Percentiles rank a stretch among this genome's conserved stretches.
phyloP scores from a whole-genome alignment of 352 stramenopile genomes.

The Globisporangium apiculatum region DNA sequence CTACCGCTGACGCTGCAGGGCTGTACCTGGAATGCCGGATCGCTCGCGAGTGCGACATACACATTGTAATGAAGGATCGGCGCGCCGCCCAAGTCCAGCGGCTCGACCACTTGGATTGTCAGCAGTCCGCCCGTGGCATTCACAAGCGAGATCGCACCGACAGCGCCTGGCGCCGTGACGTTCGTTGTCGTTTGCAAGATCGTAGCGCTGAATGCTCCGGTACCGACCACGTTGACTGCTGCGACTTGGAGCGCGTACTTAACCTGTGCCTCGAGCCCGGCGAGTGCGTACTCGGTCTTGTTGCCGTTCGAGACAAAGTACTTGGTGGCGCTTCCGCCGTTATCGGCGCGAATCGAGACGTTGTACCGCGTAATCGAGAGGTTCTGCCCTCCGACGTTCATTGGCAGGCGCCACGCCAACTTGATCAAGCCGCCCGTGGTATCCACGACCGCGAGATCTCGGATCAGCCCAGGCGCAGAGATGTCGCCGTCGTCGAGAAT shows the following conservation, averaged over 20 bases:
- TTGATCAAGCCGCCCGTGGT: slow-evolving; percentile 41
- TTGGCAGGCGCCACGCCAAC: slow-evolving; percentile 30
- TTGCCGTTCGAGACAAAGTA: slow-evolving; percentile 26
- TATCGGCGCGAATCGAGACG: slow-evolving; percentile 12
- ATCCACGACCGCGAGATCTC: slow-evolving; percentile 7
- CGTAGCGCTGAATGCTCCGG: slow-evolving; percentile 12
- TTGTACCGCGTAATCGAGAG: slow-evolving; percentile 39
- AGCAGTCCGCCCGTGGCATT: slow-evolving; percentile 41
- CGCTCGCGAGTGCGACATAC: slow-evolving; percentile 3
- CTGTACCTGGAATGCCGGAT: slow-evolving; percentile 5
- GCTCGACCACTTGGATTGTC: slow-evolving; percentile 18
- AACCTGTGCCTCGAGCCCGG: slow-evolving; percentile 16
- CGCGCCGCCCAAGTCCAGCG: slow-evolving; percentile 34
- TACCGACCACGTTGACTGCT: slow-evolving; percentile 32
- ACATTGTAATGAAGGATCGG: slow-evolving; percentile 29
- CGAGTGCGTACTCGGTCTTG: slow-evolving; percentile 23
- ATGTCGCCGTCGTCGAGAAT: slow-evolving; percentile 45
- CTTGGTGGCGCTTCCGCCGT: background rate
- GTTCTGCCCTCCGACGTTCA: slow-evolving; percentile 31
- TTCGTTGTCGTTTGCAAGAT: slow-evolving; percentile 26
- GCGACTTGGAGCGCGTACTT: slow-evolving; percentile 29
- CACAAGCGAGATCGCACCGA: slow-evolving; percentile 15
- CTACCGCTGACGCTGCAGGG: no score
- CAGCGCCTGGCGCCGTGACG: slow-evolving; percentile 26
- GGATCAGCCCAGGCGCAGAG: slow-evolving; percentile 29